phyloP scores from a whole-genome alignment of 129 eudicot species.

The Saposhnikovia divaricata region DNA sequence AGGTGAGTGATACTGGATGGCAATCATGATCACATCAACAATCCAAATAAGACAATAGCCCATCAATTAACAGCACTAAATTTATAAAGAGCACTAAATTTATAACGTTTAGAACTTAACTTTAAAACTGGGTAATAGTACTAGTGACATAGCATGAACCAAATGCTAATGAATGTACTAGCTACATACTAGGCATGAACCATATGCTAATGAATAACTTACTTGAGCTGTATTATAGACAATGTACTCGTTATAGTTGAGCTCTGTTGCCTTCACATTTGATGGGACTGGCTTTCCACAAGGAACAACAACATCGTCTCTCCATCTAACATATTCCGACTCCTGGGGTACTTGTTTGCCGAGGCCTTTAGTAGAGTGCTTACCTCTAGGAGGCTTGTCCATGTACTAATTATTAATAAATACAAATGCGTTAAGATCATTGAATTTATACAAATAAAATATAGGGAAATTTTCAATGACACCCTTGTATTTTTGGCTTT shows the following conservation, averaged over 20 bases:
- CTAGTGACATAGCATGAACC: no score
- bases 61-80: not conserved
- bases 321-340: constrained; percentile 75
- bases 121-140: not conserved
- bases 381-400: constrained; percentile 90
- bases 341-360: constrained; percentile 72
- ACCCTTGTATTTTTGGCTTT: no score
- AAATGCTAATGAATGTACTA: not conserved
- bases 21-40: not conserved
- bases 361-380: constrained; percentile 95
- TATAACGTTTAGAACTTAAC: not conserved
- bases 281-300: constrained; percentile 87
- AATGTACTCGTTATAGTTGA: constrained; percentile 88
- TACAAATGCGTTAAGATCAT: not conserved
- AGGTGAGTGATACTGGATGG: not conserved
- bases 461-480: no score
- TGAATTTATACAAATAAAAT: not conserved
- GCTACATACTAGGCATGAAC: not conserved
- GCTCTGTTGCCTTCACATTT: constrained; percentile 59
- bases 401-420: constrained; percentile 41
- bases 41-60: not conserved
- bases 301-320: constrained; percentile 81
- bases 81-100: not conserved
- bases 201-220: constrained; percentile 23
- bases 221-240: constrained; percentile 92